Evolutionary conservation across 768 basidiomycete species (phyloP).

Genomic region (Russula compacta): DNA sequence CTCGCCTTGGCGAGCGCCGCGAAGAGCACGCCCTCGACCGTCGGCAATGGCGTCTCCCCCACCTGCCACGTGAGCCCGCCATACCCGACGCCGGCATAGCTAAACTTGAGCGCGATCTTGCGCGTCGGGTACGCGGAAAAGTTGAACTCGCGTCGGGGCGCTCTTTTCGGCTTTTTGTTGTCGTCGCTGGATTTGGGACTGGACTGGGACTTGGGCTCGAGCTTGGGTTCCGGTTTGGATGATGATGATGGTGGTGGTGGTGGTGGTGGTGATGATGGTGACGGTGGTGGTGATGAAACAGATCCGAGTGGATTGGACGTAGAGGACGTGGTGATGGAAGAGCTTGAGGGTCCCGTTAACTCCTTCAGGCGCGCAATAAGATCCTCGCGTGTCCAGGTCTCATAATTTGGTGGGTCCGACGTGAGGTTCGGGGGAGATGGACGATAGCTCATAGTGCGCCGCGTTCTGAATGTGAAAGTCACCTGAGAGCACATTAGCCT

Average conservation of each 20-base stretch:
- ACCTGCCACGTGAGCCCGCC: constrained; percentile 81
- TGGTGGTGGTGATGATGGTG: neutral
- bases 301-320: neutral
- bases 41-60: constrained; percentile 64
- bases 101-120: constrained; percentile 91
- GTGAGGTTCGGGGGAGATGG: neutral
- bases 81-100: constrained; percentile 89
- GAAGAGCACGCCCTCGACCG: constrained; percentile 84
- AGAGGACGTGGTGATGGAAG: neutral
- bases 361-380: constrained; percentile 56
- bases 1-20: constrained; percentile 68
- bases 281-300: constrained; percentile 4
- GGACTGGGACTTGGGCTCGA: neutral
- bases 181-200: constrained; percentile 2
- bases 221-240: too few relatives aligned
- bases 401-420: constrained; percentile 30
- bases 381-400: constrained; percentile 54
- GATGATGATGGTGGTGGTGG: neutral
- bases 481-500: constrained; percentile 1
- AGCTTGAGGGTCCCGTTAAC: constrained; percentile 29
- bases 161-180: constrained; percentile 6
- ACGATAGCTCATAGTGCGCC: neutral
- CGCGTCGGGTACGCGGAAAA: constrained; percentile 63
- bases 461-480: neutral
- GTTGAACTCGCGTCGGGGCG: constrained; percentile 39